Evolutionary conservation across 306 rosid species (phyloP).

Genomic region (Spatholobus suberectus): DNA sequence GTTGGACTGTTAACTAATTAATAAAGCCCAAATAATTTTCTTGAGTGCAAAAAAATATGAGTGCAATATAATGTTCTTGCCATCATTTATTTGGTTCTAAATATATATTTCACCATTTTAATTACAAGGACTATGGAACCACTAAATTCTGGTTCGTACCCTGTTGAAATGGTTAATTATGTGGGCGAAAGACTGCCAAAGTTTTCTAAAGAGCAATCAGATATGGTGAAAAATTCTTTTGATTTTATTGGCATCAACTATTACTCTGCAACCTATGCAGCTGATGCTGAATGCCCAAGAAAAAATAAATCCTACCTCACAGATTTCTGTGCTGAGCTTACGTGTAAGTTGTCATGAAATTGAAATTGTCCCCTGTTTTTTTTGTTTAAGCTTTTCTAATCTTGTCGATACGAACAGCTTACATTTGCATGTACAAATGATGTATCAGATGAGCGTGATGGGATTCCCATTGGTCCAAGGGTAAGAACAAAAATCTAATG

Average conservation of each 20-base stretch:
- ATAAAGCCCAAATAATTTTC: neutral
- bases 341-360: conserved; percentile 25
- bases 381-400: neutral
- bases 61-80: neutral
- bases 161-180: conserved; percentile 39
- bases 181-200: conserved; percentile 49
- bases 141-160: conserved; percentile 50
- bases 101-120: neutral
- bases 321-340: conserved; percentile 27
- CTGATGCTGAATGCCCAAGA: conserved; percentile 35
- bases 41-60: neutral
- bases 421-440: neutral
- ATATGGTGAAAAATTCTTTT: conserved; percentile 41
- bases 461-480: conserved; percentile 56
- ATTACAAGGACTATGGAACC: conserved; percentile 52
- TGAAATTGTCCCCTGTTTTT: neutral
- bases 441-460: conserved; percentile 50
- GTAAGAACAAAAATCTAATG: conserved; percentile 15
- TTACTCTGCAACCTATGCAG: conserved; percentile 44
- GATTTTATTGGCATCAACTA: conserved; percentile 61
- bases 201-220: conserved; percentile 44
- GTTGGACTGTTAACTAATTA: conserved; percentile 40
- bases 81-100: neutral
- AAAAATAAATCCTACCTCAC: conserved; percentile 28
- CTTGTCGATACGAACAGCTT: neutral